Conservation (phyloP, 148 eudicot genomes). For the Limonium bicolor region DNA sequence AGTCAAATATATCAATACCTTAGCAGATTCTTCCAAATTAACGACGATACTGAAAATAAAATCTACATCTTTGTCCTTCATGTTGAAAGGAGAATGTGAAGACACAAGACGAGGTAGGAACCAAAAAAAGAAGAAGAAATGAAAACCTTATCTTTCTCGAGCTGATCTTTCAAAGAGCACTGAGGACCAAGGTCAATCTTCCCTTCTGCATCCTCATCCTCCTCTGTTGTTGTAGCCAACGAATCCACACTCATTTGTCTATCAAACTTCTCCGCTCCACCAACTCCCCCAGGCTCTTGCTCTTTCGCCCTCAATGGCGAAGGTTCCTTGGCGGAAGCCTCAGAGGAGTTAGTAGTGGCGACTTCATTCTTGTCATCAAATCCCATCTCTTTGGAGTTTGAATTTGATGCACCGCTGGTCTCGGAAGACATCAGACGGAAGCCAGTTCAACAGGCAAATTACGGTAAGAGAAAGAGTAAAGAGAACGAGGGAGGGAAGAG, state of each 20-base stretch:
- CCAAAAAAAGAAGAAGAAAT: neutral
- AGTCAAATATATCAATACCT: neutral
- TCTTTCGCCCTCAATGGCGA: too few species aligned
- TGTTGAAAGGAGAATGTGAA: neutral
- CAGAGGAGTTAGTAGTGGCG: too few species aligned
- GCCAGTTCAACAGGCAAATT: too few species aligned
- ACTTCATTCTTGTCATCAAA: too few species aligned
- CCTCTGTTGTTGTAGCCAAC: constrained; percentile 42
- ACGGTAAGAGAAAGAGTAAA: too few species aligned
- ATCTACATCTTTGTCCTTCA: neutral
- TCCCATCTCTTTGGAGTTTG: too few species aligned
- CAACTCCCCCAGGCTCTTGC: too few species aligned
- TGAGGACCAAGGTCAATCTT: constrained; percentile 60
- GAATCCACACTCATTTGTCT: constrained; percentile 37
- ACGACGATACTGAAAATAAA: neutral
- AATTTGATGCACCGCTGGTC: too few species aligned
- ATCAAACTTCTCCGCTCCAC: constrained; percentile 16
- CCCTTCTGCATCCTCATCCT: constrained; percentile 39
- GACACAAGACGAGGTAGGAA: neutral
- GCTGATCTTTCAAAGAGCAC: constrained; percentile 44
- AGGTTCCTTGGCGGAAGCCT: too few species aligned
- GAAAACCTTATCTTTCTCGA: constrained; percentile 77
- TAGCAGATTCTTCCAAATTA: neutral
- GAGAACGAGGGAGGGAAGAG: too few species aligned
- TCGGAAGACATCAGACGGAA: too few species aligned